Evolutionary conservation across 2,329 filamentous ascomycete genomes (phyloP).

Genomic region (Aschersonia sp.): DNA sequence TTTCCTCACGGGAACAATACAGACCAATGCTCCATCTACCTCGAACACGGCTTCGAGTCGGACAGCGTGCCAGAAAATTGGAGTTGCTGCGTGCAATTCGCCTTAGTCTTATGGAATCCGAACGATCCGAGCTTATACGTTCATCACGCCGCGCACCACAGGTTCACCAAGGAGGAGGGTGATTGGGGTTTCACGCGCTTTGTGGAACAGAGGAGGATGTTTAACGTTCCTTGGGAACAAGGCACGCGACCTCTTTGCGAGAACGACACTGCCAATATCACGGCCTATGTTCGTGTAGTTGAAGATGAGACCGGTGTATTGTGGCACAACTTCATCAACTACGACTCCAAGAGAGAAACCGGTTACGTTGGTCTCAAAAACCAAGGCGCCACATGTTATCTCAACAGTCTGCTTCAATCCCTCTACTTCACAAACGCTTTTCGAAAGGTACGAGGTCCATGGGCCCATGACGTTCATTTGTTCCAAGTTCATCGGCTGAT

Average conservation of each 20-base stretch:
- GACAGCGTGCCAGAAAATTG: conserved; percentile 72
- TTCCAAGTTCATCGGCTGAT: too few species aligned
- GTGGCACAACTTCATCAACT: conserved; percentile 87
- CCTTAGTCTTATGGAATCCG: conserved; percentile 84
- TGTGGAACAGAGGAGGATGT: conserved; percentile 74
- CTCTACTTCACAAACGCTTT: conserved; percentile 86
- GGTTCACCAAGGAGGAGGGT: conserved; percentile 90
- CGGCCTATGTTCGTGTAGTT: conserved; percentile 67
- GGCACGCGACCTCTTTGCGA: conserved; percentile 58
- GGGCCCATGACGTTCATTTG: too few species aligned
- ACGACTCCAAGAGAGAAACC: conserved; percentile 98
- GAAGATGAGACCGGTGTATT: conserved; percentile 80
- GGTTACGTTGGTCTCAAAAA: conserved; percentile 95
- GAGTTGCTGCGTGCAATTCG: conserved; percentile 94
- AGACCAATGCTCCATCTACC: conserved; percentile 86
- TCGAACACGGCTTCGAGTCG: conserved; percentile 83
- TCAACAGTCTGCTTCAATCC: conserved; percentile 74
- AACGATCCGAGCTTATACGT: conserved; percentile 77
- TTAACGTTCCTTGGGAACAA: conserved; percentile 63
- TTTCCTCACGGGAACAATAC: conserved; percentile 94
- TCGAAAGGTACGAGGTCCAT: conserved; percentile 50
- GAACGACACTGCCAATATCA: conserved; percentile 64
- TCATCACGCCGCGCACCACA: conserved; percentile 78
- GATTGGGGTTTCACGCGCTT: conserved; percentile 99
- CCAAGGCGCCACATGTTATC: conserved; percentile 83